Evolutionary conservation across 2,329 filamentous ascomycete species (phyloP).

Genomic region (Botrytis deweyae): DNA sequence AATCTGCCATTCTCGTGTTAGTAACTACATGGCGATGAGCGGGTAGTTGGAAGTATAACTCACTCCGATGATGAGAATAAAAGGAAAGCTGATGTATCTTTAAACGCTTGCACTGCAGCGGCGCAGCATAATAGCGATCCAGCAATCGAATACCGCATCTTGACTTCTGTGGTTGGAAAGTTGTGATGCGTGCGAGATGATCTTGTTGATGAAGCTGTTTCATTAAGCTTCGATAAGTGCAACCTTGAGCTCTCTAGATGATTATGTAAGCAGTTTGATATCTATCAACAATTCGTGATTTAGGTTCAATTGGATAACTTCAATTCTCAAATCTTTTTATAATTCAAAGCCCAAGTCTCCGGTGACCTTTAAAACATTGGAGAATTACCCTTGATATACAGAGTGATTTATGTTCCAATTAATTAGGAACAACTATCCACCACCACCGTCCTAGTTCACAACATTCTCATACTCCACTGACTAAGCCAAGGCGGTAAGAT

Average conservation of each 20-base stretch:
- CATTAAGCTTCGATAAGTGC: constrained; percentile 17
- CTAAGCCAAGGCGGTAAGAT: constrained; percentile 6
- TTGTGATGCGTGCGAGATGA: constrained; percentile 11
- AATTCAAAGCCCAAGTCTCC: not conserved
- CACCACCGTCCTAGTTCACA: not conserved
- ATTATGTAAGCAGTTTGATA: not conserved
- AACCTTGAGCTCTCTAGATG: not conserved
- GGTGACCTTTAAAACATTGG: no score
- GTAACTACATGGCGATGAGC: not conserved
- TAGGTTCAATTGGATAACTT: not conserved
- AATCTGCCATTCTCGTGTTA: constrained; percentile 25
- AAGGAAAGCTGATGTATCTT: constrained; percentile 85
- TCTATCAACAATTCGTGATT: not conserved
- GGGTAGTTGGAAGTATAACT: constrained; percentile 21
- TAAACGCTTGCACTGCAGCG: constrained; percentile 68
- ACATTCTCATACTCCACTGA: not conserved
- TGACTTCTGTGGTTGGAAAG: constrained; percentile 31
- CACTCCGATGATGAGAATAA: constrained; percentile 67
- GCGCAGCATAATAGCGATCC: constrained; percentile 52
- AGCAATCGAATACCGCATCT: constrained; percentile 57
- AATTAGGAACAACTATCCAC: not conserved
- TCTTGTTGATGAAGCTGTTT: constrained; percentile 18
- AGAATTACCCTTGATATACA: no score
- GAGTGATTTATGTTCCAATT: not conserved
- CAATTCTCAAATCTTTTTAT: not conserved